Evolutionary conservation across 2,329 filamentous ascomycete species (phyloP), one percentile per base, ranked within the genome.

Genomic region (Neoascochyta sp.): DNA sequence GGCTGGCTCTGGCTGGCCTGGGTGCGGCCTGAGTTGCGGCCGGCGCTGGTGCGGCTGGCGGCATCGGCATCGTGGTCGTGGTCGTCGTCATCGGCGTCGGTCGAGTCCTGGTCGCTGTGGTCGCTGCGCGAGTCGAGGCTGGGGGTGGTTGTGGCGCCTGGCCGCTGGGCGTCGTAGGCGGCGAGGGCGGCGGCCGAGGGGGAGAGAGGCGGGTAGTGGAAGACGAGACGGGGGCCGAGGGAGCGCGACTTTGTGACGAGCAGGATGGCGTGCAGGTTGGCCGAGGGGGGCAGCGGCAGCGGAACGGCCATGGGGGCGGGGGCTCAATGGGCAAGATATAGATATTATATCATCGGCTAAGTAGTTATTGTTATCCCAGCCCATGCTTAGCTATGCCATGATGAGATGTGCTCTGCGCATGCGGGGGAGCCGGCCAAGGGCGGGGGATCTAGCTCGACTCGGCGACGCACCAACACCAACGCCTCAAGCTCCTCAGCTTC

Each of bases 181-280:
- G 54, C 52, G 16, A 63, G 49, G 5, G 55, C 50, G n/a, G 55
- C 50, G 2, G 57, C 53, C 5, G 55, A 59, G 2, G 58, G 54
- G 13, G 62, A 61, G n/a, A 63, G 46, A 4, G 58, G 58, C 14
- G 63, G 63, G 24, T 65, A 65, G 41, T 66, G 63, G 40, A 65
- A 66, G 20, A 65, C 60, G n/a, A 66, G 57, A 6, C 59, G 58
- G 3, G 60, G 59, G 5, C 61, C 60, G 16, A 60, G 60, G 11
- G 56, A 60, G 26, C 58, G 60, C 36, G 58, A 62, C 39, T 62
- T 54, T 10, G 56, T 62, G 10, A 65, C 51, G n/a, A 66, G 54
- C 10, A 66, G 53, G 32, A 66, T 61, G 16, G 62, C 54, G 33
- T 63, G 54, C n/a, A 66, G 60, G 32, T 57, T 55, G 9, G 59